These are phyloP conservation scores for Astrothelium subdiscretum DNA, from an alignment of 495 filamentous ascomycete species.

Conservation along the genomic window DNA sequence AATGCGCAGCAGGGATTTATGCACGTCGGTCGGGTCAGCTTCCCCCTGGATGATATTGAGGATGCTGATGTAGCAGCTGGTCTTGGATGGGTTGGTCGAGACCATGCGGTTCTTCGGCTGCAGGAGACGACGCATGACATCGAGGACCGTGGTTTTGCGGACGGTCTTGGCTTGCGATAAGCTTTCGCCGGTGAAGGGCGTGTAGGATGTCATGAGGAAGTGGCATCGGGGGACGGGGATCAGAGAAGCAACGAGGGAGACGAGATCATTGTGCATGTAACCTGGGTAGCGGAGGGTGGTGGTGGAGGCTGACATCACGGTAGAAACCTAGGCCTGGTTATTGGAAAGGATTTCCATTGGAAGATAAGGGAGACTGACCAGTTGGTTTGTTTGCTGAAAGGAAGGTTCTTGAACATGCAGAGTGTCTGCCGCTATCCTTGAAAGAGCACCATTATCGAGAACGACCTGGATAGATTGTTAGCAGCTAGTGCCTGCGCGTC, in stretches of 20 bases:
- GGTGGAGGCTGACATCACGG: conserved; percentile 96
- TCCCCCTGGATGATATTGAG: conserved; percentile 98
- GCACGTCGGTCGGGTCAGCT: conserved; percentile 90
- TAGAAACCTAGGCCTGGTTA: conserved; percentile 51
- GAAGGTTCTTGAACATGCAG: conserved; percentile 90
- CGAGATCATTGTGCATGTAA: conserved; percentile 99
- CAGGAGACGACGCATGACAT: conserved; percentile 90
- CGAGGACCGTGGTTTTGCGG: conserved; percentile 91
- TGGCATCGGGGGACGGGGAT: conserved; percentile 95
- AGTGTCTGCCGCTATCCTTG: conserved; percentile 85
- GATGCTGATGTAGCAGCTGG: conserved; percentile 97
- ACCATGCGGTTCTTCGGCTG: conserved; percentile 99
- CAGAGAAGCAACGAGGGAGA: conserved; percentile 87
- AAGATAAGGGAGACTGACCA: conserved; percentile 38
- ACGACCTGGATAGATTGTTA: conserved; percentile 48
- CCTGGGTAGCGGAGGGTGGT: conserved; percentile 93
- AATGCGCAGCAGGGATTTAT: conserved; percentile 94
- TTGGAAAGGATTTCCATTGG: neutral
- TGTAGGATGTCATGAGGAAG: conserved; percentile 97
- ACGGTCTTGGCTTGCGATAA: conserved; percentile 94
- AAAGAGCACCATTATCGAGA: conserved; percentile 87
- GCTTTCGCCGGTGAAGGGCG: conserved; percentile 89
- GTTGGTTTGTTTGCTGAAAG: conserved; percentile 93
- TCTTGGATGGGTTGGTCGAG: conserved; percentile 86
- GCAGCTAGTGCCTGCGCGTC: neutral